Conservation (phyloP, 306 rosid genomes). For the Acacia melanoxylon region DNA sequence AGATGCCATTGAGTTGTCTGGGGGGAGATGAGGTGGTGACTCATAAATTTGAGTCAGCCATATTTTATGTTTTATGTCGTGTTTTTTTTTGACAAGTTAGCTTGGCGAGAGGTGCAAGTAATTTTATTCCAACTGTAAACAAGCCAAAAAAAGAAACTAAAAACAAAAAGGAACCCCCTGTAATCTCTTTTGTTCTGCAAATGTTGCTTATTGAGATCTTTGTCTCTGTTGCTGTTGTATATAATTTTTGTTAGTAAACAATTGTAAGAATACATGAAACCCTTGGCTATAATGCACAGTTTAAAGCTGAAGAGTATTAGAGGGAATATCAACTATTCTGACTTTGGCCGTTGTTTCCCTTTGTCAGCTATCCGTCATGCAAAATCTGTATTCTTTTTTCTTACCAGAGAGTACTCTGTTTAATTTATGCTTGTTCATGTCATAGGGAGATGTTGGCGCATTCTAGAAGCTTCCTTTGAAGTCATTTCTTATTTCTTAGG, state of each 20-base stretch:
- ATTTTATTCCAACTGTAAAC: slow-evolving; percentile 33
- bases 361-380: neutral
- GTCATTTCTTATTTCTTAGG: neutral
- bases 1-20: slow-evolving; percentile 93
- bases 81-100: slow-evolving; percentile 43
- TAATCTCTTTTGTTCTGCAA: slow-evolving; percentile 11
- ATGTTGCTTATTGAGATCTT: neutral
- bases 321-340: neutral
- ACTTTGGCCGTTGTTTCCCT: neutral
- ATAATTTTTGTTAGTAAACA: neutral
- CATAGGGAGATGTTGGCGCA: neutral
- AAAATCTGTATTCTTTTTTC: neutral
- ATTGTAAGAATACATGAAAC: slow-evolving; percentile 11
- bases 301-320: neutral
- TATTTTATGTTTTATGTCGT: neutral
- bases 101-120: slow-evolving; percentile 25
- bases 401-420: neutral
- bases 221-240: neutral
- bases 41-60: neutral
- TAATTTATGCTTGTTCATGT: neutral
- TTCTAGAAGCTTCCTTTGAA: neutral
- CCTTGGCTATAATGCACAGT: neutral
- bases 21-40: slow-evolving; percentile 69
- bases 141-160: neutral
- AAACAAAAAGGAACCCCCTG: neutral